phyloP scores from a whole-genome alignment of 2,329 filamentous ascomycete genomes.

The Nemania sp. region DNA sequence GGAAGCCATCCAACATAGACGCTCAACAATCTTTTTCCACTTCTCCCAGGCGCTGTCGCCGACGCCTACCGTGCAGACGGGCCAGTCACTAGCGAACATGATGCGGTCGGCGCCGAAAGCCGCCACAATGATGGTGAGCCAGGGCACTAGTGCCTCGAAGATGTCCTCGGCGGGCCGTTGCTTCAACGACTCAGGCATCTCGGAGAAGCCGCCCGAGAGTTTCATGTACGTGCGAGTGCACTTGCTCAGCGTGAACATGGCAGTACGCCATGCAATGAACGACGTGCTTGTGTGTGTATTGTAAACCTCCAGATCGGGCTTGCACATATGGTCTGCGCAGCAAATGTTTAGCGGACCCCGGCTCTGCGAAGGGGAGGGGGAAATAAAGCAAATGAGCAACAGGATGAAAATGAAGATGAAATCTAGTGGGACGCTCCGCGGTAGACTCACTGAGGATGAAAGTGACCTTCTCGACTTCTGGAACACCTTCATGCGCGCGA shows the following conservation, averaged over 20 bases:
- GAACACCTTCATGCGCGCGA: constrained; percentile 64
- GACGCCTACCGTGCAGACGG: constrained; percentile 75
- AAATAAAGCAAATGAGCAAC: too few species aligned
- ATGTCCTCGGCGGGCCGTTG: constrained; percentile 56
- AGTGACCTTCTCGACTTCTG: constrained; percentile 61
- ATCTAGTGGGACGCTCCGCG: too few species aligned
- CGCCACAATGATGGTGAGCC: constrained; percentile 72
- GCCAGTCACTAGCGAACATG: constrained; percentile 96
- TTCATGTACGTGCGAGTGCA: constrained; percentile 79
- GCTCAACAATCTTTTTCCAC: constrained; percentile 74
- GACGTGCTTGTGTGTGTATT: constrained; percentile 57
- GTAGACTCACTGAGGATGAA: constrained; percentile 69
- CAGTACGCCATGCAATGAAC: constrained; percentile 70
- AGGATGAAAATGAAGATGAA: too few species aligned
- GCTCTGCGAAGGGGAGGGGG: too few species aligned
- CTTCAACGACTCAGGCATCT: constrained; percentile 66
- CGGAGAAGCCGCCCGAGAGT: constrained; percentile 82
- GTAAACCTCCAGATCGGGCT: constrained; percentile 73
- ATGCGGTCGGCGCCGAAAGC: constrained; percentile 72
- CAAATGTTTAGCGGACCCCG: too few species aligned
- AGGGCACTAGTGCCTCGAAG: constrained; percentile 66
- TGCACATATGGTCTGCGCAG: constrained; percentile 79
- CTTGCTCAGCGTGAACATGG: constrained; percentile 68
- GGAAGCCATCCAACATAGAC: constrained; percentile 65
- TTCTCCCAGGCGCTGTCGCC: constrained; percentile 67